phyloP scores from a whole-genome alignment of 306 rosid species.

The Vigna hirtella region DNA sequence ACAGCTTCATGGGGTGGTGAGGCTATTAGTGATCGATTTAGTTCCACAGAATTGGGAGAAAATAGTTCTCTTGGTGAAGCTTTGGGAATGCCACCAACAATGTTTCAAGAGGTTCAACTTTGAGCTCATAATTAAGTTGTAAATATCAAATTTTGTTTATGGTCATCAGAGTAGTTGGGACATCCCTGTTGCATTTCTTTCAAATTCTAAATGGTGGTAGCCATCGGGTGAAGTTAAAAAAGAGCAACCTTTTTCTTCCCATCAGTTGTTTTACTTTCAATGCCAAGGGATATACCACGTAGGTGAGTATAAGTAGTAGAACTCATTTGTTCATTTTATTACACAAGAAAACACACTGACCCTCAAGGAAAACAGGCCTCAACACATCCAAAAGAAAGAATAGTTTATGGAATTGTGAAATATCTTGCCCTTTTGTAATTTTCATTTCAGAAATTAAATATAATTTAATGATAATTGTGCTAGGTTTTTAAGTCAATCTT shows the following conservation, averaged over 20 bases:
- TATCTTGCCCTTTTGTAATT: conserved; percentile 19
- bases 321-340: conserved; percentile 76
- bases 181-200: conserved; percentile 49
- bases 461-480: conserved; percentile 13
- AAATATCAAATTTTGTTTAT: conserved; percentile 84
- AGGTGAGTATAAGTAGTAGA: conserved; percentile 54
- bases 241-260: conserved; percentile 38
- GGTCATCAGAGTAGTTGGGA: conserved; percentile 57
- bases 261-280: conserved; percentile 42
- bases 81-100: conserved; percentile 58
- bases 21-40: conserved; percentile 51
- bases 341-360: conserved; percentile 39
- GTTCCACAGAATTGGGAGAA: conserved; percentile 53
- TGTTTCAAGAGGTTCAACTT: conserved; percentile 82
- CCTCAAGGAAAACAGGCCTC: conserved; percentile 48
- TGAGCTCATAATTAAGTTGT: conserved; percentile 66
- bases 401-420: conserved; percentile 54
- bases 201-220: conserved; percentile 36
- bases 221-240: conserved; percentile 49
- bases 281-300: conserved; percentile 50
- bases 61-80: conserved; percentile 62
- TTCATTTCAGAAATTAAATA: not conserved
- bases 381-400: conserved; percentile 43
- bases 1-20: conserved; percentile 90
- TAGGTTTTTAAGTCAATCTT: not conserved